Base-by-base conservation (phyloP, 352 stramenopile genomes). In the Phytophthora citrophthora region DNA sequence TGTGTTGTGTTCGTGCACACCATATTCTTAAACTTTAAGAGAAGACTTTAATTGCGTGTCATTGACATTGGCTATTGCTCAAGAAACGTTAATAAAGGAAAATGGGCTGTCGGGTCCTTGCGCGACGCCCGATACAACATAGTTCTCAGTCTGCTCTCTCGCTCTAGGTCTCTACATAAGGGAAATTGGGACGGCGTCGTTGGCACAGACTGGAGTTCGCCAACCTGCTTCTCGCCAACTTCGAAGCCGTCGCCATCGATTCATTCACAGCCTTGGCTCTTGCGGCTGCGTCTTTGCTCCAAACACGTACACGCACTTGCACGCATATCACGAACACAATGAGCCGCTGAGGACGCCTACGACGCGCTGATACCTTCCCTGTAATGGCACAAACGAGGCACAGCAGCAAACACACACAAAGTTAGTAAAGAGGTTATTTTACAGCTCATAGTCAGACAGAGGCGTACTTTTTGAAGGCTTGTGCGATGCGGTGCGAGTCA, bases 391-490 rank as follows among this genome's bases (percentile, higher is more conserved):
- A 62, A 41, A 59, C 18, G 36, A 47, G n/a, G 29, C 16, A 34
- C 52, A 63, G 61, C 44, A 61, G 46, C 40, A 59, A 77, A 16
- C 52, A 50, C 41, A 61, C 10, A 56, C 20, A 34, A 20, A 61
- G 53, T 68, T 34, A 64, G 32, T 7, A 12, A 48, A 55, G 12
- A 60, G 9, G 39, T 38, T 36, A 61, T 36, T 61, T 54, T 48
- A 49, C 41, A 55, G 27, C 47, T 16, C 45, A 13, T 16, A 68
- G 18, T 27, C 24, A 87, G 9, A 16, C 29, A 20, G 20, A 52
- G 48, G 40, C 86, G 57, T 88, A 95, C 88, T 91, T 93, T 76
- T 75, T 74, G 68, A 95, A 95, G 43, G 88, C 82, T 56, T 91
- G 77, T 15, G 88, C 85, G 50, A 95, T 86, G 64, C 84, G 82